Base-by-base conservation (phyloP, 257 asterid genomes). In the Forsythia viridissima region DNA sequence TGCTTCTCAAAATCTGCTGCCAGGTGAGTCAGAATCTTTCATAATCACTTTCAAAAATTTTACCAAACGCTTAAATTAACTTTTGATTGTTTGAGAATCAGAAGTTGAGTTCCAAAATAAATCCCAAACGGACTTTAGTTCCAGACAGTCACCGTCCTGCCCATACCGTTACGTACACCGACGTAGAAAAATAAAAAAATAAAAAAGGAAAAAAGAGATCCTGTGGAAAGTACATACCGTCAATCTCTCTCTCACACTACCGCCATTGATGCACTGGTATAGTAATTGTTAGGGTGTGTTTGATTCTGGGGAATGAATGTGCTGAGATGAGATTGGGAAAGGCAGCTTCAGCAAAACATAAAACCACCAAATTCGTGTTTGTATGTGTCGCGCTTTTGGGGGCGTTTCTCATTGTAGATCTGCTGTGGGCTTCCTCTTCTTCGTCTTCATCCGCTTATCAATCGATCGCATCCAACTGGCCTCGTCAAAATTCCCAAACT, bases 381-480 rank as follows among this genome's bases (percentile, higher is more conserved):
- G n/a, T 77, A 6, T 80, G 88, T 75, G 85, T 90, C 68, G 92
- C 81, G 8, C 88, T 94, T 18, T 77, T 94, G 78, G 97, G 87
- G 5, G 84, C 84, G 36, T 89, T 91, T 77, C 82, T 94, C 34
- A 59, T 91, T 57, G 87, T 80, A 80, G 93, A 94, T 94, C 94
- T 92, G 82, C 89, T 91, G 18, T 92, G 98, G 97, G 94, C 97
- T 38, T 87, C 92, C 5, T 82, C 91, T 11, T 84, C 90, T 0
- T 71, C 71, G 20, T 88, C 83, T 3, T 59, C 86, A 41, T 73
- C 88, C 48, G 30, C 66, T n/a, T 57, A 57, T 57, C 66, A 24
- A n/a, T 57, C 66, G 30, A 57, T 57, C 66, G 30, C 66, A 57
- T 70, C 88, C 69, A 65, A 81, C 76, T 84, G 86, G 89, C 38